Base-by-base conservation (phyloP, 192 early-diverging fungal genomes). In the Coemansia sp. region DNA sequence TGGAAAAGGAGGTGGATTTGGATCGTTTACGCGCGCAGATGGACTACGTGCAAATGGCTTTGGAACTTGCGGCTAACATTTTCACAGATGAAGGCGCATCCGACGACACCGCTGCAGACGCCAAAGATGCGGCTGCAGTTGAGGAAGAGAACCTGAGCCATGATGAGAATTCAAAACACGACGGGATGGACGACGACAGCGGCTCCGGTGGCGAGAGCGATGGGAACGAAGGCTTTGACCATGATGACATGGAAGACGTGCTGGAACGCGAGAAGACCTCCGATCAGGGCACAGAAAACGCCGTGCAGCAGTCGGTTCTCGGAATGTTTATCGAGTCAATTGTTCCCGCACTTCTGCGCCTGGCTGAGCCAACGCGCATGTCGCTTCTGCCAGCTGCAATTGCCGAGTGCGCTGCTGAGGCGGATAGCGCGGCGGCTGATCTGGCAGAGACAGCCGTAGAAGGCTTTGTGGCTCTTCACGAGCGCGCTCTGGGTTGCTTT, bases 31-130 rank as follows among this genome's bases (percentile, higher is more conserved):
- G 60, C 51, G 52, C 64, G 27, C 70, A 61, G 6, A 72, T 74
- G 33, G 63, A 63, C 54, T 75, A 80, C 57, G 67, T 76, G 11
- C 74, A 82, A 66, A 57, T 94, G 20, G 84, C 85, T 17, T 75
- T 97, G 25, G 95, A 97, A 71, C 63, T 97, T 25, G 80, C 95
- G 4, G 86, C 94, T 53, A 93, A 93, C 63, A 87, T 95, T 51
- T 94, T 89, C 66, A 86, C 87, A 6, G 88, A 91, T 59, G 89
- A 88, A 5, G 72, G 79, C 14, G 67, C 79, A 0, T 55, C 54
- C 2, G 74, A 72, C 8, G 61, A 22, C 36, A 70, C 71, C 31
- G 58, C 66, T 5, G 74, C 39, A 20, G 21, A 25, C 8, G 8
- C 32, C 8, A 46, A 36, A 14, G 51, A 59, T 22, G 51, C 46